These are phyloP conservation scores for Cladosporium cucumerinum DNA, from an alignment of 2,329 filamentous ascomycete species.

Conservation along the genomic window DNA sequence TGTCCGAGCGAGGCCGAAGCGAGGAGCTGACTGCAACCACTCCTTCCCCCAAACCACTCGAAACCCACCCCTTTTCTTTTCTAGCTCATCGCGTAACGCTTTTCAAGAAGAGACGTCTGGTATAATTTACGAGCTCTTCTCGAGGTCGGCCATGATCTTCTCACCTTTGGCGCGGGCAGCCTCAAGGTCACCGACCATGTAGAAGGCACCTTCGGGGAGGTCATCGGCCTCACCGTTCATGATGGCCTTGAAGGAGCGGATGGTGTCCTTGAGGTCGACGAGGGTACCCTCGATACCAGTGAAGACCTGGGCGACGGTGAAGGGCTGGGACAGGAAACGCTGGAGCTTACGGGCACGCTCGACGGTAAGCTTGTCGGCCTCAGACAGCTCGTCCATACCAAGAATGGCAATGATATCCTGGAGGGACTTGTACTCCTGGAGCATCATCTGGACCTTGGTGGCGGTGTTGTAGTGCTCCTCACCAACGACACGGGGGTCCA, in stretches of 20 bases:
- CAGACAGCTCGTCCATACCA: conserved; percentile 99
- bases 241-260: conserved; percentile 95
- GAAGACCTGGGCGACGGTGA: conserved; percentile 85
- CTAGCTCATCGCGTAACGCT: conserved; percentile 2
- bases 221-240: conserved; percentile 91
- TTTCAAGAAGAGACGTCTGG: conserved; percentile 12
- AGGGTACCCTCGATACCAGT: conserved; percentile 94
- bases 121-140: conserved; percentile 40
- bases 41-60: neutral
- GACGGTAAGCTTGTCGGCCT: conserved; percentile 99
- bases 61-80: neutral
- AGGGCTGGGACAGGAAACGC: conserved; percentile 99
- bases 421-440: conserved; percentile 99
- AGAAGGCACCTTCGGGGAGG: conserved; percentile 90
- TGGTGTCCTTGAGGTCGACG: conserved; percentile 98
- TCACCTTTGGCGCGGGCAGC: conserved; percentile 94
- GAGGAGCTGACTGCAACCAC: conserved; percentile 12
- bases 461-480: conserved; percentile 96
- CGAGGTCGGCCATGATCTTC: conserved; percentile 98
- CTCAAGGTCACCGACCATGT: conserved; percentile 97
- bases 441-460: conserved; percentile 95
- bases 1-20: conserved; percentile 6
- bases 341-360: conserved; percentile 99
- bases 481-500: conserved; percentile 97
- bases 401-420: conserved; percentile 99